A percentile compares a stretch with the other conserved stretches of the same genome.
phyloP scores from a whole-genome alignment of 805 yeast species.

The Metschnikowia colocasiae region DNA sequence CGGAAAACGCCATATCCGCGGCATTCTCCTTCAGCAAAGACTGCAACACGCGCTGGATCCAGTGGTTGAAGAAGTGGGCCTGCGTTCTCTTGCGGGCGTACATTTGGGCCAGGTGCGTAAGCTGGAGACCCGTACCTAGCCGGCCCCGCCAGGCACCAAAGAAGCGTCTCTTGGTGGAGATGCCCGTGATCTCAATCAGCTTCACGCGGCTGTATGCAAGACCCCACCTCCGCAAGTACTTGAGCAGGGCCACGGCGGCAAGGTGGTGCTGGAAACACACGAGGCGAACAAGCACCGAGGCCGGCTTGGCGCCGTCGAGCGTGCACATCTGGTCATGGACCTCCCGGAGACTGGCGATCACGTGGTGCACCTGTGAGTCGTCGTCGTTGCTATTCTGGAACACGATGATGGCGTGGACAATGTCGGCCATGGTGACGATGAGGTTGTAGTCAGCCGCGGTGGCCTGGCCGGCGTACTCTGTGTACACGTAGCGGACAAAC shows the following conservation, averaged over 20 bases:
- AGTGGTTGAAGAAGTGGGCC: not conserved
- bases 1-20: not conserved
- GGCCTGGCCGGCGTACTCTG: constrained; percentile 19
- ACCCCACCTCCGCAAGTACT: not conserved
- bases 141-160: not conserved
- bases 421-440: constrained; percentile 19
- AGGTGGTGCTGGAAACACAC: not conserved
- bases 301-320: not conserved
- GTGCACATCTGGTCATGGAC: not conserved
- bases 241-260: not conserved
- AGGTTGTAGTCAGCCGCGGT: constrained; percentile 21
- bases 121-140: not conserved
- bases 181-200: not conserved
- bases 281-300: not conserved
- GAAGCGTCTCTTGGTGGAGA: not conserved
- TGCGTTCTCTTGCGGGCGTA: not conserved
- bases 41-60: not conserved
- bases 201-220: not conserved
- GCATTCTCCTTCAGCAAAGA: not conserved
- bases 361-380: not conserved
- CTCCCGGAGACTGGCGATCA: not conserved
- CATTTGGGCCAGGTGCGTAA: not conserved
- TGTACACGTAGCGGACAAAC: constrained; percentile 23
- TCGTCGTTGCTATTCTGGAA: constrained; percentile 25
- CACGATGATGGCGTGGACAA: constrained; percentile 25